Evolutionary conservation across 2,329 filamentous ascomycete genomes (phyloP), one percentile per base, ranked within the genome.

Genomic region (Penicillium nordicum): DNA sequence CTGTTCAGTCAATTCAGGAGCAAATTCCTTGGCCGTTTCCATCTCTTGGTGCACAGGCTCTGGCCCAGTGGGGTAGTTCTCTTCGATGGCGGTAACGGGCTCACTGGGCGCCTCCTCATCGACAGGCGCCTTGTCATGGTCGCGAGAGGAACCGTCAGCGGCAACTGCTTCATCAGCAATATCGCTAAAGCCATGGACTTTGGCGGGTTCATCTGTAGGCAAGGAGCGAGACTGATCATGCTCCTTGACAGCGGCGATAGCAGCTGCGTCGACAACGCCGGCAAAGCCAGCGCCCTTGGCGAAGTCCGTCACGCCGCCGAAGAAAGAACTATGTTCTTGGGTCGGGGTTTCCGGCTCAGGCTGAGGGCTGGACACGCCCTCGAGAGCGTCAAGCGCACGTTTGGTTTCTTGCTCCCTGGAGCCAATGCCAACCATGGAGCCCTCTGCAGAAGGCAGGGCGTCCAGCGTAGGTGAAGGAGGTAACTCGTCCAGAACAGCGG

Each of bases 391-490:
- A 16, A 64, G 30, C 10, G 57, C 47, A 32, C 59, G 57, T 46
- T 69, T 25, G 7, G 29, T 53, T 30, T 44, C 47, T 27, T 36
- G 57, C 46, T 62, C 60, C 12, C 68, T 61, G 11, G 61, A 23
- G 10, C 66, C 63, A 4, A 58, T 59, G 9, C 66, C 63, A 53
- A 72, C 56, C 9, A 62, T 57, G 5, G 72, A 72, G 2, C 70
- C 68, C 53, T 71, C 68, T n/a, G 61, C 63, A 21, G 70, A 72
- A 49, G 70, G 69, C 11, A 73, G 62, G 11, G 51, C 36, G 1
- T 61, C 64, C 37, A 68, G 46, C 2, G 56, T 56, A 10, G 67
- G 62, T 3, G 67, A 66, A 12, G 60, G 38, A 37, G 67, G 62
- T 18, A 73, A 37, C 38, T 69, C 63, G 8, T 58, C 61, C 50